Evolutionary conservation across 352 stramenopile genomes (phyloP).

Genomic region (Pythium guiyangense): DNA sequence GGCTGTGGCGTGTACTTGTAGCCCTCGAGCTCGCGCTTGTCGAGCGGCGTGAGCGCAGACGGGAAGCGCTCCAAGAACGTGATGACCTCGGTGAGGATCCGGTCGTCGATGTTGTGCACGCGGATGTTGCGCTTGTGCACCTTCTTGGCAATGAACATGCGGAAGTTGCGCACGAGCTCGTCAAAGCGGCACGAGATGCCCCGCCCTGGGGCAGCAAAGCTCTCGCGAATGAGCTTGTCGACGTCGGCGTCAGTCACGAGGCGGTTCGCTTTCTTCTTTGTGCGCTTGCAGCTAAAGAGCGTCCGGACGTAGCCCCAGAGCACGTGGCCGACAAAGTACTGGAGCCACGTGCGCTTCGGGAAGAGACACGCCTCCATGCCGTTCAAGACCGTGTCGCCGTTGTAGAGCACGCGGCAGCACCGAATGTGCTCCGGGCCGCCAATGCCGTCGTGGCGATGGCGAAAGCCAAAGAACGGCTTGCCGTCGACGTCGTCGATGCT

Average conservation of each 20-base stretch:
- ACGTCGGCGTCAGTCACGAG: conserved; percentile 67
- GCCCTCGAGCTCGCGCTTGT: conserved; percentile 75
- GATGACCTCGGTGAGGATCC: conserved; percentile 69
- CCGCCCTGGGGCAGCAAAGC: conserved; percentile 50
- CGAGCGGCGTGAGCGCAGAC: conserved; percentile 53
- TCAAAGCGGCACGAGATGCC: conserved; percentile 80
- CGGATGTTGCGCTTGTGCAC: conserved; percentile 49
- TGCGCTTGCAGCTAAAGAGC: conserved; percentile 32
- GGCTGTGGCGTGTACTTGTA: conserved; percentile 78
- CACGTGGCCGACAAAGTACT: conserved; percentile 55
- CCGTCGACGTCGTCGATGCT: conserved; percentile 7
- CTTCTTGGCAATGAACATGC: conserved; percentile 81
- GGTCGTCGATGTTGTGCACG: conserved; percentile 59
- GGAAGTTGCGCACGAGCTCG: conserved; percentile 75
- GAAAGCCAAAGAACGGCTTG: conserved; percentile 37
- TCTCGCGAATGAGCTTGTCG: conserved; percentile 55
- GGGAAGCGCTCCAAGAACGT: conserved; percentile 73
- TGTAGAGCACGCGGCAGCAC: conserved; percentile 66
- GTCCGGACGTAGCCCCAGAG: conserved; percentile 41
- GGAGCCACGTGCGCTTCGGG: conserved; percentile 42
- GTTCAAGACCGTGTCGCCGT: conserved; percentile 64
- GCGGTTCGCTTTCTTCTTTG: conserved; percentile 40
- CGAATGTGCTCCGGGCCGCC: conserved; percentile 55
- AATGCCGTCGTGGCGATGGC: conserved; percentile 37
- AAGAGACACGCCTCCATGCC: conserved; percentile 62